Evolutionary conservation across 148 eudicot species (phyloP).

Genomic region (Persicaria tinctoria): DNA sequence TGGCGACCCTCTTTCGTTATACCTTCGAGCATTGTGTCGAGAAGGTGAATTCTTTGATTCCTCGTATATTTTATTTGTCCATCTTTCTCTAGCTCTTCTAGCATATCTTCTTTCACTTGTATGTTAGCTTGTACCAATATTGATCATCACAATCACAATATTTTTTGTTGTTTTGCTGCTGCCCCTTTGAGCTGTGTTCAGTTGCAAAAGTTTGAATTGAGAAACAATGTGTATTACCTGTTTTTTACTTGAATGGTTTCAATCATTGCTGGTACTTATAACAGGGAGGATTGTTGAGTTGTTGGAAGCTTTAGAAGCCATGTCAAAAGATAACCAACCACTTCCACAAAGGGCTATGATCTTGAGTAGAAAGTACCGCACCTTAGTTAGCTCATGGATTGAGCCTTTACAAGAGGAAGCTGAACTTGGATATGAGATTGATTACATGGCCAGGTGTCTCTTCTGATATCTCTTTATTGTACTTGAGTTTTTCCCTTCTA

Average conservation of each 20-base stretch:
- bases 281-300: conserved; percentile 85
- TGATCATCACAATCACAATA: neutral
- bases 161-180: conserved; percentile 7
- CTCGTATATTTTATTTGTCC: neutral
- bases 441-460: conserved; percentile 75
- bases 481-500: neutral
- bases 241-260: neutral
- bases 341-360: conserved; percentile 97
- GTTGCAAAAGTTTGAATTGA: conserved; percentile 2
- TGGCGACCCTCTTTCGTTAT: conserved; percentile 94
- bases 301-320: conserved; percentile 82
- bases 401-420: conserved; percentile 99
- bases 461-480: conserved; percentile 10
- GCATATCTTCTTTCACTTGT: neutral
- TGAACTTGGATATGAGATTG: conserved; percentile 91
- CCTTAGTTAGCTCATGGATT: conserved; percentile 96
- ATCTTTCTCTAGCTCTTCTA: neutral
- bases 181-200: neutral
- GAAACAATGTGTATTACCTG: neutral
- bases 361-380: conserved; percentile 79
- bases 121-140: neutral
- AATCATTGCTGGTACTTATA: conserved; percentile 11
- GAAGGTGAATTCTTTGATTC: conserved; percentile 44
- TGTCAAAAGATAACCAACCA: conserved; percentile 77
- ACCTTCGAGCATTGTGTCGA: conserved; percentile 91